Conservation (phyloP, 2,329 filamentous ascomycete genomes). For the Colletotrichum sp. region DNA sequence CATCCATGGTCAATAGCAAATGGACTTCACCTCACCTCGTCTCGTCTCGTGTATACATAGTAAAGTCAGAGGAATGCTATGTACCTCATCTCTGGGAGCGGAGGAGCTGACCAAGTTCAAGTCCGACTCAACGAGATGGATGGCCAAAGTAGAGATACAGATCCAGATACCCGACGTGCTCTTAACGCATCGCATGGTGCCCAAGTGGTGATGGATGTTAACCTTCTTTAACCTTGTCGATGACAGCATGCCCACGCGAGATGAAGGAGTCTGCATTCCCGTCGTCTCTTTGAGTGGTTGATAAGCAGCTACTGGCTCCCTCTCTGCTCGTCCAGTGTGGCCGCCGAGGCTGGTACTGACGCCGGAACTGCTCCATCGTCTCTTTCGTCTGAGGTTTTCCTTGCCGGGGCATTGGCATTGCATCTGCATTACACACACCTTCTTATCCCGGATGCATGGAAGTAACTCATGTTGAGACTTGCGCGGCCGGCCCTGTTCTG, state of each 20-base stretch:
- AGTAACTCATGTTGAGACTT: background rate
- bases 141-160: background rate
- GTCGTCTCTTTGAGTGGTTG: background rate
- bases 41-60: background rate
- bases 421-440: background rate
- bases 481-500: background rate
- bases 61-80: background rate
- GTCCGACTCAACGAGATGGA: background rate
- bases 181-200: background rate
- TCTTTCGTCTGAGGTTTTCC: conserved; percentile 9
- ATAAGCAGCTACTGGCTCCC: background rate
- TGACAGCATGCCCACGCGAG: background rate
- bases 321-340: background rate
- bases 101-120: background rate
- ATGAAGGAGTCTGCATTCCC: background rate
- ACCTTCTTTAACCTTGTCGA: background rate
- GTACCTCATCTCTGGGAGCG: background rate
- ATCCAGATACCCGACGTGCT: background rate
- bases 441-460: background rate
- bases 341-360: background rate
- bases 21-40: background rate
- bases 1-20: background rate
- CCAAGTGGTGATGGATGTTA: background rate
- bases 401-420: background rate
- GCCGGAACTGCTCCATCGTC: background rate